phyloP scores from a whole-genome alignment of 352 stramenopile species.

The Globisporangium ultimum region DNA sequence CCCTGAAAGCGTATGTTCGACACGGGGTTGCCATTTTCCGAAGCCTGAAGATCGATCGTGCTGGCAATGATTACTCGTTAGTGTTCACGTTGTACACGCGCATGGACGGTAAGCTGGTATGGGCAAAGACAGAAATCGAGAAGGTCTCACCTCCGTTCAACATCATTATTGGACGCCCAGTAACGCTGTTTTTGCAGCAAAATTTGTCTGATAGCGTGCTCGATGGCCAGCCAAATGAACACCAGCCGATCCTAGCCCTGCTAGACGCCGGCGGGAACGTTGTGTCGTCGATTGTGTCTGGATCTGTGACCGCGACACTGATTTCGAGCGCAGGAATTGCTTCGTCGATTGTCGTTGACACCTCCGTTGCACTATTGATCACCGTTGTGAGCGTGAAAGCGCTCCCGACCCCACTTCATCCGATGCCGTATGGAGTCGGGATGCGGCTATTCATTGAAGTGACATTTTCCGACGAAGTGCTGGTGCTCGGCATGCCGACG shows the following conservation, averaged over 20 bases:
- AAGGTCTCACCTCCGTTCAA: conserved; percentile 59
- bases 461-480: conserved; percentile 79
- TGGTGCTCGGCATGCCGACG: conserved; percentile 45
- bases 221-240: conserved; percentile 72
- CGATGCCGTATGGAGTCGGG: conserved; percentile 63
- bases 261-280: conserved; percentile 69
- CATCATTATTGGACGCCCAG: conserved; percentile 41
- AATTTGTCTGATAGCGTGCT: conserved; percentile 64
- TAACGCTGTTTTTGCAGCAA: conserved; percentile 43
- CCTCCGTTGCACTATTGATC: conserved; percentile 35
- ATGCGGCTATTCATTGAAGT: conserved; percentile 58
- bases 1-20: conserved; percentile 36
- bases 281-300: conserved; percentile 39
- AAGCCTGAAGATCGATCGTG: conserved; percentile 69
- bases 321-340: conserved; percentile 58
- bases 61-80: conserved; percentile 70
- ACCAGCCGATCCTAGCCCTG: conserved; percentile 62
- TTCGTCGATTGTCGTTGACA: conserved; percentile 68
- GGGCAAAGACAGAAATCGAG: conserved; percentile 46
- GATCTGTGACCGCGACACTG: conserved; percentile 47
- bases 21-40: conserved; percentile 66
- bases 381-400: conserved; percentile 42
- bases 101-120: conserved; percentile 29
- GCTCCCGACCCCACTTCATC: conserved; percentile 33
- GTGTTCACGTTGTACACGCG: conserved; percentile 66